Evolutionary conservation across 257 asterid genomes (phyloP).

Genomic region (Solanum arcanum): DNA sequence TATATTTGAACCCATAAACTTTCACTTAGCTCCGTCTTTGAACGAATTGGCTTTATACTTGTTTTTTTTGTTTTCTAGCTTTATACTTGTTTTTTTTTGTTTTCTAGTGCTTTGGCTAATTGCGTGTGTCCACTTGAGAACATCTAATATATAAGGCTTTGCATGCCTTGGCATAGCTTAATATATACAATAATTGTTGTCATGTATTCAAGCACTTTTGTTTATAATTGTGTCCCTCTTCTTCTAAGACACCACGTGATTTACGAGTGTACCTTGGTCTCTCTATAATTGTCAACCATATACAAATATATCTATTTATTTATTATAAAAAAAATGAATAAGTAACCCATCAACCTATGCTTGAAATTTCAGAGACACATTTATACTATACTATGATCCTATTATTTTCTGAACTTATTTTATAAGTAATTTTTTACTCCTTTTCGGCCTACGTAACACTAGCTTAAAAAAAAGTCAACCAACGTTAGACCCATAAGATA

Average conservation of each 20-base stretch:
- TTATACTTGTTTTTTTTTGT: background rate
- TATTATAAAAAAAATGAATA: too few species aligned
- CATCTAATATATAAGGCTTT: conserved; percentile 5
- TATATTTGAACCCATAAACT: too few species aligned
- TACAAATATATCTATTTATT: background rate
- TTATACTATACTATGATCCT: too few species aligned
- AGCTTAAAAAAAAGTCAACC: too few species aligned
- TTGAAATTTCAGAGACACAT: accelerated
- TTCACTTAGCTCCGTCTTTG: too few species aligned
- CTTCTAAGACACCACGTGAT: conserved; percentile 23
- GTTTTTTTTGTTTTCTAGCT: background rate
- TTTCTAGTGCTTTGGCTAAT: background rate
- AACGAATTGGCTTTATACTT: background rate
- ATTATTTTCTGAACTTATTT: too few species aligned
- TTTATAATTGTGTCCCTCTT: conserved; percentile 71
- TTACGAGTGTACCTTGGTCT: background rate
- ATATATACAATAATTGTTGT: conserved; percentile 51
- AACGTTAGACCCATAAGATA: too few species aligned
- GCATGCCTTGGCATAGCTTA: conserved; percentile 9
- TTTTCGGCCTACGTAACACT: too few species aligned
- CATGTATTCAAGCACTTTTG: conserved; percentile 44
- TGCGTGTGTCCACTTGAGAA: conserved; percentile 33
- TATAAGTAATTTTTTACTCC: too few species aligned
- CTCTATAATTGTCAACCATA: background rate
- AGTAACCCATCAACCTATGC: accelerated